Base-by-base conservation (phyloP, 2,329 filamentous ascomycete genomes). In the Setomelanomma holmii region DNA sequence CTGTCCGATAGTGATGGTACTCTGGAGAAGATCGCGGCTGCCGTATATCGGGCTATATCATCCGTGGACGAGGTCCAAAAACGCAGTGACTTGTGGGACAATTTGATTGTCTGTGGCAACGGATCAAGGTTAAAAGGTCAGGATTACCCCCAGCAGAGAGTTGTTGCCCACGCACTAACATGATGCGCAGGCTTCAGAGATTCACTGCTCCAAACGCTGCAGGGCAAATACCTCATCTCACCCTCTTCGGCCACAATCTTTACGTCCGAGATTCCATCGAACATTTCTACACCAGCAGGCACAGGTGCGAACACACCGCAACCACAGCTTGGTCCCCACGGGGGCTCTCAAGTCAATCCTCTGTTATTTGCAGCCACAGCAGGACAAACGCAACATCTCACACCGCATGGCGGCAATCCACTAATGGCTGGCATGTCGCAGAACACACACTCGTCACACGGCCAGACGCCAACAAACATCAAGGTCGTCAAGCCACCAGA, bases 171-270 rank as follows among this genome's bases (percentile, higher is more conserved):
- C 22, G 14, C 3, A 51, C 80, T 64, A 80, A 75, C 55, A 51
- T 4, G n/a, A n/a, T 6, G 11, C 16, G 8, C 33, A 79, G 92
- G 95, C 4, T 93, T 99, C 73, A 93, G 90, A 61, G 92, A 97
- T 66, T 91, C 93, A 61, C 86, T 99, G 41, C 74, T 98, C 33
- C 84, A 89, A 64, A 92, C 87, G 0, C 84, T 99, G 30, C 85
- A 85, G 33, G 84, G 88, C 42, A 92, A 93, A 60, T 95, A 96
- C 74, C 84, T 97, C 47, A 87, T 99, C 61, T 96, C 93, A 1
- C 95, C 95, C 0, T 93, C 89, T 22, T 93, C 91, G 1, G 92
- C 91, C 44, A 97, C 93, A 36, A 98, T 98, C 68, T 98, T 98
- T 81, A 96, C 93, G 30, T 96, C 92, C 19, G 95, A 99, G 75